Evolutionary conservation across 1,284 basidiomycete species (phyloP).

Genomic region (Tilletia caries): DNA sequence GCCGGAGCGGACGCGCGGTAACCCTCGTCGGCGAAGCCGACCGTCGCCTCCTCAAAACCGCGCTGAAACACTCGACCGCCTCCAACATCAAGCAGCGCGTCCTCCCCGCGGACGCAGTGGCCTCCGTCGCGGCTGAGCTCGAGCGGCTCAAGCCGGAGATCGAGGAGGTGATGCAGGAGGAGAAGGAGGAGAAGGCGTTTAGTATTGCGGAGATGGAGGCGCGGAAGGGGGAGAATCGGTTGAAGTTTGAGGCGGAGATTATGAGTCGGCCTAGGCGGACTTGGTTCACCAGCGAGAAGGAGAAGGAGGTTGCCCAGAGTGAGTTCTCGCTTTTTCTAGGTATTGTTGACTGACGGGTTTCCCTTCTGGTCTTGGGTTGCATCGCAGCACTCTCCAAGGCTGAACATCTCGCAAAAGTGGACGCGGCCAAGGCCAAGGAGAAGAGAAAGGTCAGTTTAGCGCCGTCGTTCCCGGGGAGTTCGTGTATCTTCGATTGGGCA

Average conservation of each 20-base stretch:
- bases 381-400: constrained; percentile 21
- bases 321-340: constrained; percentile 26
- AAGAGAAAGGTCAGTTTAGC: constrained; percentile 18
- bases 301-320: constrained; percentile 77
- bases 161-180: constrained; percentile 77
- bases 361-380: neutral
- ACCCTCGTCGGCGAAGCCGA: constrained; percentile 94
- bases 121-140: constrained; percentile 70
- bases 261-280: constrained; percentile 87
- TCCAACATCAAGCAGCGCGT: constrained; percentile 87
- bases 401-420: constrained; percentile 38
- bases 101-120: constrained; percentile 73
- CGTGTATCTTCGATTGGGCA: too few species aligned
- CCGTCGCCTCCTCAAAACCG: constrained; percentile 91
- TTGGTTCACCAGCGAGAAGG: constrained; percentile 91
- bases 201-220: constrained; percentile 85
- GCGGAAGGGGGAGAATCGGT: constrained; percentile 90
- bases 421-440: constrained; percentile 15
- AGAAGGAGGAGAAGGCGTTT: constrained; percentile 85
- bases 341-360: too few species aligned
- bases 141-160: constrained; percentile 75
- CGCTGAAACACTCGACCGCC: constrained; percentile 80
- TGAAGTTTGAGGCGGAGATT: constrained; percentile 92
- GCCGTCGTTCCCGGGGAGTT: constrained; percentile 13
- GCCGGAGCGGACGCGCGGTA: constrained; percentile 64